These are phyloP conservation scores for Gnaphalium uliginosum DNA, from an alignment of 129 eudicot genomes.

Conservation along the genomic window DNA sequence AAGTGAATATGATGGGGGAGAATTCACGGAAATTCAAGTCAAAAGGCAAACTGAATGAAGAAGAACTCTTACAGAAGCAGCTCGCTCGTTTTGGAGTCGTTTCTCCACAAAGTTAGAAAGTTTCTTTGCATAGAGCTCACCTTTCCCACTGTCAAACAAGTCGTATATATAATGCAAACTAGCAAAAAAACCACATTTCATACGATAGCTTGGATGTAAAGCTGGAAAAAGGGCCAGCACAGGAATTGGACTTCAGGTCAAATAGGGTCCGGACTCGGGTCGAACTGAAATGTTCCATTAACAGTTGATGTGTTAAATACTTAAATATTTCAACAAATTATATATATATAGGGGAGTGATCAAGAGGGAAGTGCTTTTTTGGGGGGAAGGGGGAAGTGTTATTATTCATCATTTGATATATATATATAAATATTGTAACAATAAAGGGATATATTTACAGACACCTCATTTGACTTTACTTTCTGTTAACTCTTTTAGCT, in stretches of 20 bases:
- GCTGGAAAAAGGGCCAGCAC: background rate
- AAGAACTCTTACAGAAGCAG: conserved; percentile 78
- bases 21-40: background rate
- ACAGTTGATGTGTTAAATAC: background rate
- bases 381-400: too few species aligned
- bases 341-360: too few species aligned
- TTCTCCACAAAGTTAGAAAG: conserved; percentile 94
- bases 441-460: background rate
- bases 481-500: background rate
- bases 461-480: background rate
- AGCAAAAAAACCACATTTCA: background rate
- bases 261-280: background rate
- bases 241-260: background rate
- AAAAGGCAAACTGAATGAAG: background rate
- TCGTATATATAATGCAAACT: conserved; percentile 11
- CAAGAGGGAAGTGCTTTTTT: too few species aligned
- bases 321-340: background rate
- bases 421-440: too few species aligned
- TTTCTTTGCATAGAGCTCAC: conserved; percentile 93
- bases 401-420: too few species aligned
- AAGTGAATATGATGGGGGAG: conserved; percentile 1
- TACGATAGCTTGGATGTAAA: background rate
- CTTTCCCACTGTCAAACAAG: conserved; percentile 65
- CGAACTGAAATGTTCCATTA: background rate
- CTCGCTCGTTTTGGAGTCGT: conserved; percentile 80